Evolutionary conservation across 1,139 yeast genomes (phyloP), one percentile per base, ranked within the genome.

Genomic region (Suhomyces yuchorum): DNA sequence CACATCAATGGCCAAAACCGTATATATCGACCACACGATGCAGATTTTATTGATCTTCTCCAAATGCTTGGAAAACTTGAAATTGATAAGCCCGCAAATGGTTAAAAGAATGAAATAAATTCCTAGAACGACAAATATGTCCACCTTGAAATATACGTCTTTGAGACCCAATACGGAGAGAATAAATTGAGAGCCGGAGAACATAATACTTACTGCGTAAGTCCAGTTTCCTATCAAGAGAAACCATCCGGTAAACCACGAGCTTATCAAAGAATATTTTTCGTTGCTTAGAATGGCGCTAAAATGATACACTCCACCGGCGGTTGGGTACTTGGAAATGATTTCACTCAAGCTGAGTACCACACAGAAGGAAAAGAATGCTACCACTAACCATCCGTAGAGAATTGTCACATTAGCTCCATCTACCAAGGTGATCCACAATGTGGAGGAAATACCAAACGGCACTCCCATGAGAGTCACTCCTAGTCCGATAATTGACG

Each of bases 161-260:
- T 79, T 73, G 54, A 87, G 71, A 0, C 90, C 87, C 51, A 85
- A 75, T 26, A 85, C 75, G 1, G 88, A 81, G 7, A 86, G 68
- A 12, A 85, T 78, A 57, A 87, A 82, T 58, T 85, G 91, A 1
- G 91, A 78, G 1, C 92, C 95, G 1, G 88, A 84, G 66, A 84
- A 87, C 47, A 87, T 76, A 49, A 85, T 83, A 52, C 89, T 82
- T 6, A 85, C 81, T 47, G 87, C 82, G 78, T 84, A 85, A 1
- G 89, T 79, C 87, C 91, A 82, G 57, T 84, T 85, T 0, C 95
- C 93, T 22, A 87, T 75, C 23, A 86, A 70, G 45, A 85, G 68
- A 52, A 83, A 77, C 87, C 92, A 87, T 0, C 93, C 93, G 0
- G 89, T 85, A 58, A 78, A 80, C 91, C 92, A 86, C 5, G 89